These are phyloP conservation scores for Astrothelium subdiscretum DNA, from an alignment of 495 filamentous ascomycete genomes.

Conservation along the genomic window DNA sequence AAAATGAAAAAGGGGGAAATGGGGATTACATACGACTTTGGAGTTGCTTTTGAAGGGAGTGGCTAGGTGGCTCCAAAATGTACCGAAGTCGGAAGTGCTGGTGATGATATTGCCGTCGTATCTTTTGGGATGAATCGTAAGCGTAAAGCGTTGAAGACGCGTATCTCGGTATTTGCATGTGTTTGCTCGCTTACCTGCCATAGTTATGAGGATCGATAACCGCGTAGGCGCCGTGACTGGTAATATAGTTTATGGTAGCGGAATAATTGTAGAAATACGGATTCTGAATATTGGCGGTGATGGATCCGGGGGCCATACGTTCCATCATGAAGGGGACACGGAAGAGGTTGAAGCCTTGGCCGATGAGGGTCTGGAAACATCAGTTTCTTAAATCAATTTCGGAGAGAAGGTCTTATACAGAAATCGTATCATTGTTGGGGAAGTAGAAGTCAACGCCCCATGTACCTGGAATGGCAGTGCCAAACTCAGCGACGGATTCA, in stretches of 20 bases:
- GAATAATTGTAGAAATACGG: conserved; percentile 35
- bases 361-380: conserved; percentile 32
- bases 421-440: not conserved
- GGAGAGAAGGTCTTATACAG: not conserved
- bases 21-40: conserved; percentile 30
- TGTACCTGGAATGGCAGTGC: conserved; percentile 9
- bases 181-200: conserved; percentile 27
- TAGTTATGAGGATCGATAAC: conserved; percentile 65
- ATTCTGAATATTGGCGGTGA: conserved; percentile 33
- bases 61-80: conserved; percentile 55
- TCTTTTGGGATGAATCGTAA: conserved; percentile 39
- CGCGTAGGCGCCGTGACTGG: conserved; percentile 50
- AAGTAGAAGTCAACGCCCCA: not conserved
- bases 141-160: conserved; percentile 28
- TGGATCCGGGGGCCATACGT: conserved; percentile 42
- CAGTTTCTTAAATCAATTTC: not conserved
- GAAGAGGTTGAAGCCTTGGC: conserved; percentile 58
- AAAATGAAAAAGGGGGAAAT: too few species aligned
- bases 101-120: conserved; percentile 56
- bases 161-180: not conserved
- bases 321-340: conserved; percentile 63
- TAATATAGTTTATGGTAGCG: conserved; percentile 50
- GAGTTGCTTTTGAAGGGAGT: conserved; percentile 46
- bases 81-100: conserved; percentile 44
- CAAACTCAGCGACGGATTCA: conserved; percentile 19